A percentile compares a stretch with the other conserved stretches of the same genome.
These are phyloP conservation scores for Pleurotus citrinopileatus DNA, from an alignment of 768 basidiomycete species.

Conservation along the genomic window DNA sequence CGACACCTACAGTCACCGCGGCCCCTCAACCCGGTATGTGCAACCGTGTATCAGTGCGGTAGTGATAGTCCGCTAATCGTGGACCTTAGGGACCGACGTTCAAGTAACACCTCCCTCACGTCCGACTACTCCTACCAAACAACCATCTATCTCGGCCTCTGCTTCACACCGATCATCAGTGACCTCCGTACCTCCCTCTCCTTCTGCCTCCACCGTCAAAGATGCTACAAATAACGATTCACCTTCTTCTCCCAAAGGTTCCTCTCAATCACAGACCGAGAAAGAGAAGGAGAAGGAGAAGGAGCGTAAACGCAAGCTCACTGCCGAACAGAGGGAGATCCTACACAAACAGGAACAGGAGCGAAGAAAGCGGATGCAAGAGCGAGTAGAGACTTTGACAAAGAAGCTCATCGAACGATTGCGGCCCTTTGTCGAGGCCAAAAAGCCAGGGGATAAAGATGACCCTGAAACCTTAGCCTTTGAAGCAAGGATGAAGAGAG, in stretches of 20 bases:
- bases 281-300: constrained; percentile 39
- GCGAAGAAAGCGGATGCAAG: constrained; percentile 74
- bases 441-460: constrained; percentile 72
- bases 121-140: constrained; percentile 16
- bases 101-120: constrained; percentile 15
- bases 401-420: constrained; percentile 82
- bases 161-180: constrained; percentile 8
- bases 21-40: constrained; percentile 16
- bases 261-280: constrained; percentile 9
- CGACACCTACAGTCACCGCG: constrained; percentile 22
- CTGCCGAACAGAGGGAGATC: constrained; percentile 84
- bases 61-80: no score
- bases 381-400: constrained; percentile 70
- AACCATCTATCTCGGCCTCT: not conserved
- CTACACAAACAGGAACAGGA: constrained; percentile 80
- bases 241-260: constrained; percentile 20
- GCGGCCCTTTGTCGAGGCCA: constrained; percentile 88
- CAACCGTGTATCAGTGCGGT: constrained; percentile 13
- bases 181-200: constrained; percentile 9
- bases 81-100: constrained; percentile 14
- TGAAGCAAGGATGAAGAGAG: constrained; percentile 70
- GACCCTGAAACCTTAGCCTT: constrained; percentile 85
- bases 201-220: constrained; percentile 21
- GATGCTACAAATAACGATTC: constrained; percentile 11
- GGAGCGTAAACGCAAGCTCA: constrained; percentile 51